These are phyloP conservation scores for Debaryomycetaceae sp. DNA, from an alignment of 1,139 yeast species.

Conservation along the genomic window DNA sequence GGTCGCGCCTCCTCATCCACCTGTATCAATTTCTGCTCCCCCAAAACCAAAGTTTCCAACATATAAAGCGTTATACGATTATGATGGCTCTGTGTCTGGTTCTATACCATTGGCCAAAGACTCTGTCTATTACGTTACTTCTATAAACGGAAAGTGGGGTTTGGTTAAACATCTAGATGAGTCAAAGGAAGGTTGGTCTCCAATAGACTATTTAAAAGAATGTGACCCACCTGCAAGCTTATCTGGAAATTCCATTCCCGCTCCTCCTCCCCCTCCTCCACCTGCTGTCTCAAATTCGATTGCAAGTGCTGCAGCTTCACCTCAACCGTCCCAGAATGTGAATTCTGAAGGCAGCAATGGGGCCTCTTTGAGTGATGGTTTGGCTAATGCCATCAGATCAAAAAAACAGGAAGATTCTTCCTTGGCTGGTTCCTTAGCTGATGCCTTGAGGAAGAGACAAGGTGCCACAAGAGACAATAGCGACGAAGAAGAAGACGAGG, in stretches of 20 bases:
- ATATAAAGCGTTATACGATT: slow-evolving; percentile 84
- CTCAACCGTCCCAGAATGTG: neutral
- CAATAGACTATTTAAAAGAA: slow-evolving; percentile 81
- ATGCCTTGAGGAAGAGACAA: slow-evolving; percentile 82
- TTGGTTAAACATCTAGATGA: slow-evolving; percentile 77
- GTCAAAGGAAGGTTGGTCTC: slow-evolving; percentile 92
- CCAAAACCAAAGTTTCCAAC: slow-evolving; percentile 69
- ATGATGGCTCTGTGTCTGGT: slow-evolving; percentile 79
- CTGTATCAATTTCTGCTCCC: slow-evolving; percentile 59
- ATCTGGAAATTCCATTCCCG: slow-evolving; percentile 15
- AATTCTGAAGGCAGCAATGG: neutral
- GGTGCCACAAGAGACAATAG: slow-evolving; percentile 71
- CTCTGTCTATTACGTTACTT: slow-evolving; percentile 68
- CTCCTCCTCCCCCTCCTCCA: slow-evolving; percentile 40
- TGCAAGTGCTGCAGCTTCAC: neutral
- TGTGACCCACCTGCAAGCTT: slow-evolving; percentile 43
- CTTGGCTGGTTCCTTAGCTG: slow-evolving; percentile 84
- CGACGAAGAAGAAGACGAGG: slow-evolving; percentile 76
- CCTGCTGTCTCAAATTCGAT: slow-evolving; percentile 18
- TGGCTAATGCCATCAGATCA: slow-evolving; percentile 72
- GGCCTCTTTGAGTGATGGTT: slow-evolving; percentile 51
- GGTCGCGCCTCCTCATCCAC: slow-evolving; percentile 58
- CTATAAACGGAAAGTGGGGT: slow-evolving; percentile 85
- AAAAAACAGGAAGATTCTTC: slow-evolving; percentile 61
- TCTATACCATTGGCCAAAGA: slow-evolving; percentile 76